phyloP scores from a whole-genome alignment of 345 rosid genomes.

The Populus ilicifolia region DNA sequence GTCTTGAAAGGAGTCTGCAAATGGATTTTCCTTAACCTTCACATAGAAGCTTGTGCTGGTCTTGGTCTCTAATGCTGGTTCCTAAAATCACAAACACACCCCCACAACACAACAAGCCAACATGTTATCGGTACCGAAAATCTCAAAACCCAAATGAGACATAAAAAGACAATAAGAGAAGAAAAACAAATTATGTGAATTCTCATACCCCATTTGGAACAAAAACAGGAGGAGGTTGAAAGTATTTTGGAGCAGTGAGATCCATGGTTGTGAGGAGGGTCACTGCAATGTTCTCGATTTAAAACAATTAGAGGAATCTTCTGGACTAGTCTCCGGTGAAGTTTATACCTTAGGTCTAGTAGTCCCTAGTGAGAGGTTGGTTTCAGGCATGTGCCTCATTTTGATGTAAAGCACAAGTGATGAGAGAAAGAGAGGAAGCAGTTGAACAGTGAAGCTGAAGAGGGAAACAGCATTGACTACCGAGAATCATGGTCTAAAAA shows the following conservation, averaged over 20 bases:
- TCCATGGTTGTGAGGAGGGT: slow-evolving; percentile 35
- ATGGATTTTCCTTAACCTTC: slow-evolving; percentile 45
- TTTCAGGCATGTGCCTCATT: not conserved
- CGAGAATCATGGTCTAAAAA: not conserved
- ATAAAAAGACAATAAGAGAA: not conserved
- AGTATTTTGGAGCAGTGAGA: slow-evolving; percentile 41
- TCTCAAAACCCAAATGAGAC: not conserved
- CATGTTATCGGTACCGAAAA: not conserved
- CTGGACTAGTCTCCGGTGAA: slow-evolving; percentile 1
- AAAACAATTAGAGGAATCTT: not conserved
- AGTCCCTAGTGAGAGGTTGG: not conserved
- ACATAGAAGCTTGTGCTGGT: slow-evolving; percentile 27
- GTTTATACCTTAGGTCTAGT: not conserved
- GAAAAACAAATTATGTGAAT: not conserved
- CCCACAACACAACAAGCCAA: not conserved
- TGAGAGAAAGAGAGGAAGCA: slow-evolving; percentile 26
- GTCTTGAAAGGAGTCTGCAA: slow-evolving; percentile 48
- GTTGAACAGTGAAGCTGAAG: slow-evolving; percentile 23
- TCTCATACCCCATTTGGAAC: slow-evolving; percentile 35
- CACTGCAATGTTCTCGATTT: not conserved
- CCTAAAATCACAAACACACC: slow-evolving; percentile 28
- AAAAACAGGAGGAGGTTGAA: slow-evolving; percentile 34
- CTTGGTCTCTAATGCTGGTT: slow-evolving; percentile 30
- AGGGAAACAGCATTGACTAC: slow-evolving; percentile 25
- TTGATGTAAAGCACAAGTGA: slow-evolving; percentile 13